Percentiles rank a stretch among this genome's conserved stretches.
These are phyloP conservation scores for Escallonia rubra DNA, from an alignment of 129 eudicot species.

Conservation along the genomic window DNA sequence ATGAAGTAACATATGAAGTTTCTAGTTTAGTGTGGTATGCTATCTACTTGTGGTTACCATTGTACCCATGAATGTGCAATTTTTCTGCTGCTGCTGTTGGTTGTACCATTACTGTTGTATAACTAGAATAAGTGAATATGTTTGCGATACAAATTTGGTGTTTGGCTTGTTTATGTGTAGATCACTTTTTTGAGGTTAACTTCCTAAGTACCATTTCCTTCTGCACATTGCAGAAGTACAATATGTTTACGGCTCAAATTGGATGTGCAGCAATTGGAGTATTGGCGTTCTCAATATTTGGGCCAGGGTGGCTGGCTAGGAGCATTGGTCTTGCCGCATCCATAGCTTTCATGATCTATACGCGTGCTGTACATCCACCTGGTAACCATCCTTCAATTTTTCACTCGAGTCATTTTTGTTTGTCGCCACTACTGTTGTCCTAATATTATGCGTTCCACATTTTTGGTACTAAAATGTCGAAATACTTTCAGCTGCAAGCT, in stretches of 20 bases:
- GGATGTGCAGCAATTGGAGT: constrained; percentile 98
- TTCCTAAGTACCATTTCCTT: constrained; percentile 3
- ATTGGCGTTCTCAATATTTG: constrained; percentile 65
- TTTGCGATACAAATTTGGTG: too few species aligned
- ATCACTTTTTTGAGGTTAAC: too few species aligned
- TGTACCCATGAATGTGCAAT: too few species aligned
- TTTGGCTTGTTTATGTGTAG: too few species aligned
- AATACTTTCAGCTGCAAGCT: constrained; percentile 68
- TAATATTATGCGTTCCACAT: not conserved
- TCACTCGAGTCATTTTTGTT: not conserved
- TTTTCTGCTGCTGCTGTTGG: too few species aligned
- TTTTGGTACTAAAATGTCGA: not conserved
- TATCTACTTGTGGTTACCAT: too few species aligned
- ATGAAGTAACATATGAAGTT: too few species aligned
- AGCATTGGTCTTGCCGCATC: constrained; percentile 80
- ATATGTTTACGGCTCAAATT: constrained; percentile 92
- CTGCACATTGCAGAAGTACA: constrained; percentile 80
- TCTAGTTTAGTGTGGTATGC: too few species aligned
- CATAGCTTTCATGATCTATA: constrained; percentile 79
- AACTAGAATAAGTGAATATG: too few species aligned
- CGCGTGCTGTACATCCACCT: constrained; percentile 79
- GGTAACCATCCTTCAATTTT: constrained; percentile 26
- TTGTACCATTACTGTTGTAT: too few species aligned
- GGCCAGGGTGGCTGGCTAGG: constrained; percentile 95
- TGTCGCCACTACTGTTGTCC: not conserved